A percentile compares a stretch with the other conserved stretches of the same genome.
Conservation (phyloP, 2,329 filamentous ascomycete genomes). For the Berkeleyomyces basicola region DNA sequence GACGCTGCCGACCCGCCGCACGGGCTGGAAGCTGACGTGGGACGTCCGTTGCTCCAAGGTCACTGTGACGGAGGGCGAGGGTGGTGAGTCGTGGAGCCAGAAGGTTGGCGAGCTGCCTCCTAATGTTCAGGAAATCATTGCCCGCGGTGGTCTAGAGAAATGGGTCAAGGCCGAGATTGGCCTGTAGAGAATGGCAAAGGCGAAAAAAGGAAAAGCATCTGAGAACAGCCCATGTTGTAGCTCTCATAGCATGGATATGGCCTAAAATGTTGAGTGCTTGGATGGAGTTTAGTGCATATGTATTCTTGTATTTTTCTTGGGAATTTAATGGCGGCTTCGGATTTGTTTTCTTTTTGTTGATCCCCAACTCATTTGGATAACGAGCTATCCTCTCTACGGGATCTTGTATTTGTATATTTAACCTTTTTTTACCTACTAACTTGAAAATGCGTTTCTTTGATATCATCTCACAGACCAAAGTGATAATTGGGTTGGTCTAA, state of each 20-base stretch:
- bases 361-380: neutral
- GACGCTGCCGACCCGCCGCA: constrained; percentile 50
- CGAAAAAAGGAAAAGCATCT: neutral
- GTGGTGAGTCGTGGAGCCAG: constrained; percentile 54
- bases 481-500: neutral
- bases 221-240: neutral
- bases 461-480: neutral
- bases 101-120: constrained; percentile 70
- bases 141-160: constrained; percentile 58
- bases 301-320: neutral
- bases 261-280: neutral
- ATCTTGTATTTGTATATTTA: neutral
- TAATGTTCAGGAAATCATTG: constrained; percentile 77
- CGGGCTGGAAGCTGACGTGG: constrained; percentile 73
- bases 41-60: constrained; percentile 60
- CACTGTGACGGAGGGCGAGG: constrained; percentile 50
- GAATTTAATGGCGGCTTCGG: neutral
- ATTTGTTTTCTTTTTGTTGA: constrained; percentile 8
- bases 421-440: neutral
- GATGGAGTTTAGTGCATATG: neutral
- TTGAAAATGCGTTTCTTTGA: neutral
- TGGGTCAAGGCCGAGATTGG: constrained; percentile 62
- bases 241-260: neutral
- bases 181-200: neutral
- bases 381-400: neutral